Evolutionary conservation across 2,329 filamentous ascomycete species (phyloP).

Genomic region (Fusarium sp.): DNA sequence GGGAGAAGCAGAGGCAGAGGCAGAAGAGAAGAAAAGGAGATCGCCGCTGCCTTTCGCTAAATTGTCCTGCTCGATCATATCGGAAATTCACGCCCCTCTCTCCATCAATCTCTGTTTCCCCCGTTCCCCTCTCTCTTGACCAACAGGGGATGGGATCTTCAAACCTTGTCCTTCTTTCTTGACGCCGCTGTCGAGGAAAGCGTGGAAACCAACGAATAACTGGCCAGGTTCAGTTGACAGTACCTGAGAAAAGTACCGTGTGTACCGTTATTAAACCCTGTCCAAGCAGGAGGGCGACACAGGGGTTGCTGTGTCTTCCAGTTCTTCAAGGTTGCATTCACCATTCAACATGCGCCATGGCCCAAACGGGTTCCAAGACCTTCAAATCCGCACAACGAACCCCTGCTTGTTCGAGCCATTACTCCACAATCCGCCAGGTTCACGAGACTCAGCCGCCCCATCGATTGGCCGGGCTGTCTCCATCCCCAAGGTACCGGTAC

Average conservation of each 20-base stretch:
- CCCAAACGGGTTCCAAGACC: constrained; percentile 45
- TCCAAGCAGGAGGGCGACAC: constrained; percentile 18
- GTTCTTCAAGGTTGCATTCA: constrained; percentile 41
- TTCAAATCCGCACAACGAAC: constrained; percentile 42
- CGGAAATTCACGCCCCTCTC: constrained; percentile 23
- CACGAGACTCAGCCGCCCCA: constrained; percentile 43
- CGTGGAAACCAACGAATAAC: constrained; percentile 25
- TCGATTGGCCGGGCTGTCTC: constrained; percentile 44
- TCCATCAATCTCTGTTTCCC: constrained; percentile 24
- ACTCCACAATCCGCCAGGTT: constrained; percentile 47
- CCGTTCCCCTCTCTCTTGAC: constrained; percentile 30
- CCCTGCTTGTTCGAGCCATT: constrained; percentile 46
- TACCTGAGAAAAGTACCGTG: constrained; percentile 40
- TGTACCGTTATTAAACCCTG: constrained; percentile 39
- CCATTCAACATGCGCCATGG: constrained; percentile 39
- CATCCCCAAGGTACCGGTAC: constrained; percentile 47
- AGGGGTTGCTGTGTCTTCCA: constrained; percentile 34
- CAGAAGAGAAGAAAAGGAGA: background rate
- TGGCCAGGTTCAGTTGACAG: constrained; percentile 1
- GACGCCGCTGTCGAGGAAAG: constrained; percentile 30
- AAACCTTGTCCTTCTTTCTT: constrained; percentile 42
- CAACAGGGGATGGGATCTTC: constrained; percentile 46
- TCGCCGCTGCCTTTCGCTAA: background rate
- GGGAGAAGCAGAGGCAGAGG: too few species aligned
- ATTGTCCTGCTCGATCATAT: constrained; percentile 11